Evolutionary conservation across 2,329 filamentous ascomycete genomes (phyloP).

Genomic region (Aspergillus spinulosporus): DNA sequence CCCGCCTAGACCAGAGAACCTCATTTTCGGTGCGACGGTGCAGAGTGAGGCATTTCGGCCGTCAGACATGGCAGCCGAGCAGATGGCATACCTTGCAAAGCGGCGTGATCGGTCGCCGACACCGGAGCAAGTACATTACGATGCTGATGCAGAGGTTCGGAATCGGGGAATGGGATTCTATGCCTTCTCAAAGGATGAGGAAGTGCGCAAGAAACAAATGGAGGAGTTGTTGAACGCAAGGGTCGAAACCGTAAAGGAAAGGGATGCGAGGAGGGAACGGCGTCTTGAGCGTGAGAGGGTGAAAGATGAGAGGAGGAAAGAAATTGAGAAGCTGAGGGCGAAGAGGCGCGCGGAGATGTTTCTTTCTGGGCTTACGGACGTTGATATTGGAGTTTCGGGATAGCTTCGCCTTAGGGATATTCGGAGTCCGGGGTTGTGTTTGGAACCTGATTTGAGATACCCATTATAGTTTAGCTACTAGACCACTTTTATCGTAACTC

Average conservation of each 20-base stretch:
- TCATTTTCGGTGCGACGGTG: slow-evolving; percentile 84
- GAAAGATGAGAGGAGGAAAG: slow-evolving; percentile 59
- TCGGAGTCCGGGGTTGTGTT: background rate
- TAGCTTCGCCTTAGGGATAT: background rate
- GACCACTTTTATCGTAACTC: slow-evolving; percentile 13
- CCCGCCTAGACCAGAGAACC: slow-evolving; percentile 60
- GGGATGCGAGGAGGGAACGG: slow-evolving; percentile 57
- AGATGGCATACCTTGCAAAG: slow-evolving; percentile 76
- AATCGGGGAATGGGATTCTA: slow-evolving; percentile 91
- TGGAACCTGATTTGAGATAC: slow-evolving; percentile 13
- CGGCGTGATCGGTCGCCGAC: slow-evolving; percentile 78
- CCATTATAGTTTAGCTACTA: slow-evolving; percentile 7
- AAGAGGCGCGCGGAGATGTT: slow-evolving; percentile 73
- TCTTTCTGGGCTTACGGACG: slow-evolving; percentile 56
- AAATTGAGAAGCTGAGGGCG: slow-evolving; percentile 54
- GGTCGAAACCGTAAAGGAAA: slow-evolving; percentile 65
- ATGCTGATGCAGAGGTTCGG: slow-evolving; percentile 78
- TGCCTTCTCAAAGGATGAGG: slow-evolving; percentile 77
- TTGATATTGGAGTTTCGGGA: slow-evolving; percentile 34
- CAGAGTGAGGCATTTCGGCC: slow-evolving; percentile 82
- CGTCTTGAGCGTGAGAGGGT: slow-evolving; percentile 60
- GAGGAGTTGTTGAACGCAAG: slow-evolving; percentile 66
- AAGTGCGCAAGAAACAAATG: slow-evolving; percentile 71
- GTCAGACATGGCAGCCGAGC: slow-evolving; percentile 60
- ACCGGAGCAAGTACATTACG: slow-evolving; percentile 78